Evolutionary conservation across 306 rosid species (phyloP), one percentile per base, ranked within the genome.

Genomic region (Trifolium fragiferum): DNA sequence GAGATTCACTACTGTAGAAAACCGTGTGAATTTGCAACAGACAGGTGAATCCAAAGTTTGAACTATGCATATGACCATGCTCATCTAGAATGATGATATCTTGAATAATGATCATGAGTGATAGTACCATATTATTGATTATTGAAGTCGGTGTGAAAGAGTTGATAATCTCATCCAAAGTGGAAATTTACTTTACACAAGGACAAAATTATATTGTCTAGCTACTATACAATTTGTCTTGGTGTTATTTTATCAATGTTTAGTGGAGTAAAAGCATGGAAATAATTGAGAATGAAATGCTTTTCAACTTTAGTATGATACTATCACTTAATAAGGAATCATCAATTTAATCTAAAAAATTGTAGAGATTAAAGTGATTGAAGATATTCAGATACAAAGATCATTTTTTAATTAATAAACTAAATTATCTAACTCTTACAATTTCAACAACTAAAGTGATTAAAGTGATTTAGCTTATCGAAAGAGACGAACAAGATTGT

Each of bases 81-180:
- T 21, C 35, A 57, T 57, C 18, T 23, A 8, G 8, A 58, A 25
- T 58, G 32, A 59, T 7, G 32, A 30, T 54, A 54, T 54, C 61
- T 54, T 54, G 32, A 54, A 20, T 54, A 20, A 54, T 54, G 32
- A 54, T 20, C 14, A 54, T 21, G 61, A 54, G 7, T 19, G 2
- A 12, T 54, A 25, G 3, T 25, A 27, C 3, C 30, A 20, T 54
- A 20, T 35, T 27, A 15, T 60, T 60, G 66, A 59, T 27, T 27
- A 25, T 59, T 59, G 38, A 59, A 12, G 65, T 59, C 38, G 65
- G 65, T 59, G 65, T 59, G 19, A 25, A 59, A 59, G 40, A 59
- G 65, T 13, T 59, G 4, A 25, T 27, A 13, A 27, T 60, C 41
- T 27, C 5, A 60, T 60, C 20, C n/a, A 14, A 59, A 59, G 66